Evolutionary conservation across 192 early-diverging fungal genomes (phyloP), one percentile per base, ranked within the genome.

Genomic region (Coemansia asiatica): DNA sequence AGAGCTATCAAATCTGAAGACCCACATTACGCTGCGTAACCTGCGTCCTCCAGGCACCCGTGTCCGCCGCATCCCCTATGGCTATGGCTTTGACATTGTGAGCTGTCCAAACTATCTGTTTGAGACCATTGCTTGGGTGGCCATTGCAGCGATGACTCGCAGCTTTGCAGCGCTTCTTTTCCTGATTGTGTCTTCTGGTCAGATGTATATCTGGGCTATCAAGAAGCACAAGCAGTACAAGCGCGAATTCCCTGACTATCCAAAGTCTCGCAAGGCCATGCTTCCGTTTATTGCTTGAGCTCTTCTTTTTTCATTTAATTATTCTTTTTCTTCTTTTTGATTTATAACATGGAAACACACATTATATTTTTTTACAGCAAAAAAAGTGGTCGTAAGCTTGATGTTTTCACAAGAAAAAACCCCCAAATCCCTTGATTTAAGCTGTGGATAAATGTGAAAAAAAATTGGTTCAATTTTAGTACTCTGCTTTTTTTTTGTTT

Each of bases 51-150:
- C 92, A 22, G 96, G 96, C 58, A 88, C 93, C 6, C 84, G 88
- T 10, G 83, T 87, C 35, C 90, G 96, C 63, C 86, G 87, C 53
- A 95, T 98, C 61, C 96, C 96, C 54, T 84, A 79, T 56, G 96
- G 96, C 54, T 98, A 94, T 69, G 94, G 94, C 22, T 98, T 98
- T 65, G 84, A 89, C 61, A 78, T 90, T 56, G 92, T 96, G 33
- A 92, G 91, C 29, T 92, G 90, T 64, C 94, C 95, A 57, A 98
- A 98, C 81, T 98, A 98, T 76, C 85, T 91, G 65, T 96, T 95
- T 70, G 95, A 97, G 72, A 84, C 87, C 48, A 49, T 92, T 23
- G 90, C 87, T 21, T 98, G 96, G 96, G 68, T 87, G 19, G 85
- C 87, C 38, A 69, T 96, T 59, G 78, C 86, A 26, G 69, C 85